A percentile compares a stretch with the other conserved stretches of the same genome.
Conservation (phyloP, 2,329 filamentous ascomycete species). For the Colletotrichum sp. region DNA sequence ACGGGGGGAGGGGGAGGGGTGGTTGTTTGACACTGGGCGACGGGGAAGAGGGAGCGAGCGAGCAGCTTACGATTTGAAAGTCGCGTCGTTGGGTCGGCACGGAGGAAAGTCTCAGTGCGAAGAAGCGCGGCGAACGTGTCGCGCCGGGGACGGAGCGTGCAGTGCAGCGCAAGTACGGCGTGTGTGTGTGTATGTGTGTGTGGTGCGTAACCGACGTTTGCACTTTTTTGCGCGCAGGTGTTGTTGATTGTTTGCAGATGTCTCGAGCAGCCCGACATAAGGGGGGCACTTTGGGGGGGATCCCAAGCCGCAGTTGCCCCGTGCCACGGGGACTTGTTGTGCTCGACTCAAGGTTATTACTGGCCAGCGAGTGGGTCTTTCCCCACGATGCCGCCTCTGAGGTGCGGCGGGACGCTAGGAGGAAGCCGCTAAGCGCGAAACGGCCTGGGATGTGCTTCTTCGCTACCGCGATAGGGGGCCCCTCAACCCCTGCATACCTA, state of each 20-base stretch:
- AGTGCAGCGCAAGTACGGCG: background rate
- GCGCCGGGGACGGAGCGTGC: background rate
- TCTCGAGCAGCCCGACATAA: slow-evolving; percentile 11
- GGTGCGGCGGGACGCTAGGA: background rate
- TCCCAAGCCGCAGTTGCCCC: slow-evolving; percentile 14
- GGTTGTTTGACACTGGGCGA: slow-evolving; percentile 5
- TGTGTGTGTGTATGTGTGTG: background rate
- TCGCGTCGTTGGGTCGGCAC: background rate
- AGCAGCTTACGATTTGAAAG: slow-evolving; percentile 7
- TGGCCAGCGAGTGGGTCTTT: background rate
- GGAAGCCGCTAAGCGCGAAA: slow-evolving; percentile 4
- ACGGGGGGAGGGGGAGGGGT: background rate
- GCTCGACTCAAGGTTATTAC: background rate
- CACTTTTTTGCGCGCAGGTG: background rate
- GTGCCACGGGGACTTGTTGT: slow-evolving; percentile 6
- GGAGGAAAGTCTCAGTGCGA: slow-evolving; percentile 9
- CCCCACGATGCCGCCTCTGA: background rate
- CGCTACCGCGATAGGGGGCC: background rate
- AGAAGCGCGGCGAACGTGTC: background rate
- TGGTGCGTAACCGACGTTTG: background rate
- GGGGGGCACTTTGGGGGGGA: background rate
- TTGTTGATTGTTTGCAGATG: slow-evolving; percentile 15
- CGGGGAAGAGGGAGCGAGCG: background rate
- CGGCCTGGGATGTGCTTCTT: background rate
- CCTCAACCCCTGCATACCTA: background rate